Evolutionary conservation across 352 stramenopile genomes (phyloP), one percentile per base, ranked within the genome.

Genomic region (Phytophthora megakarya): DNA sequence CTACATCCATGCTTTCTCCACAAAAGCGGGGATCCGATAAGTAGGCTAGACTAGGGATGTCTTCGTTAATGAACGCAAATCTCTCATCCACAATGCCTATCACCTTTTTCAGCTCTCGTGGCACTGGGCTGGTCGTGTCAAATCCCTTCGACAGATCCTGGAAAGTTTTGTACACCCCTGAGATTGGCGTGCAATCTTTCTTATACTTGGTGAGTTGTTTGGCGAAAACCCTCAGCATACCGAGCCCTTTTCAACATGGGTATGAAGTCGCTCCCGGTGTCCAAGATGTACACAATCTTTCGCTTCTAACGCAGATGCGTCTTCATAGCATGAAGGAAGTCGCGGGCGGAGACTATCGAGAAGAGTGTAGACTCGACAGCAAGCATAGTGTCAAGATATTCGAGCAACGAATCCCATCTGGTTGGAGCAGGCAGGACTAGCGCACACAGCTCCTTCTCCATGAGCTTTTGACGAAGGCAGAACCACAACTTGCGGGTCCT

Each of bases 401-500:
- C n/a, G n/a, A n/a, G n/a, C n/a, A n/a, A n/a, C n/a, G n/a, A n/a
- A n/a, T n/a, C n/a, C 37, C 37, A 22, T n/a, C 37, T 21, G 10
- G 37, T 19, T 12, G 12, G 6, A 3, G 6, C 37, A 43, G 37
- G 37, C 12, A 43, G 7, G 3, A n/a, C 37, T 7, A 21, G 37
- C 16, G n/a, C n/a, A 15, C 37, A n/a, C n/a, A n/a, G n/a, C n/a
- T n/a, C n/a, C n/a, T n/a, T n/a, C n/a, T n/a, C n/a, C n/a, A n/a
- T n/a, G 37, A 43, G 37, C 13, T 43, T 43, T 22, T 8, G n/a
- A 7, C n/a, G 37, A 19, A 21, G 37, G 9, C 10, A 5, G 5
- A 54, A 54, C 46, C 46, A 54, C 28, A 54, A 32, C 13, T 43
- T 54, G 30, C 43, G 46, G 7, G 11, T 54, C 8, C n/a, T 10